Evolutionary conservation across 2,329 filamentous ascomycete genomes (phyloP).

Genomic region (Parastagonospora avenae): DNA sequence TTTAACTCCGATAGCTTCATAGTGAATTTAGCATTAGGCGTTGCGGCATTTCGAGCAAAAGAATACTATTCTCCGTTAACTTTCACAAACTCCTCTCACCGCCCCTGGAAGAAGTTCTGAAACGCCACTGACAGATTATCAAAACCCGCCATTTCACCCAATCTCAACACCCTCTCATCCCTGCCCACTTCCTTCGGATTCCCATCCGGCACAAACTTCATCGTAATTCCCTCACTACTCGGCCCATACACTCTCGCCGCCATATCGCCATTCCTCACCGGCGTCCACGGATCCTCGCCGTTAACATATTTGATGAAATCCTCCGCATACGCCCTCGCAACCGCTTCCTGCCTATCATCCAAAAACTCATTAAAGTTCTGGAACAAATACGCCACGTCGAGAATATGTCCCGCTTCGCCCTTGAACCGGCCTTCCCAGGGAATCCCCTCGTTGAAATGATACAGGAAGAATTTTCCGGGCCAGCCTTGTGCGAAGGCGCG

Average conservation of each 20-base stretch:
- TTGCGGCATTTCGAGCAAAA: neutral
- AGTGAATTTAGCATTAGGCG: neutral
- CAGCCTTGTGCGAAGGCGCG: slow-evolving; percentile 48
- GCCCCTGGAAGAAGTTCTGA: slow-evolving; percentile 34
- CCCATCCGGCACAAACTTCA: slow-evolving; percentile 31
- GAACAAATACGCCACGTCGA: slow-evolving; percentile 42
- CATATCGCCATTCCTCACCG: slow-evolving; percentile 25
- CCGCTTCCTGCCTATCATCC: slow-evolving; percentile 24
- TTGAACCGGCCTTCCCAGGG: slow-evolving; percentile 43
- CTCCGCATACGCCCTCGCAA: slow-evolving; percentile 30
- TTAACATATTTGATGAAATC: slow-evolving; percentile 43
- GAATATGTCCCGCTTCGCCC: slow-evolving; percentile 41
- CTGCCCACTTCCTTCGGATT: slow-evolving; percentile 34
- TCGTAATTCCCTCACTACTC: slow-evolving; percentile 30
- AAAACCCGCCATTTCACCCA: slow-evolving; percentile 32
- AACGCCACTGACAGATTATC: slow-evolving; percentile 31
- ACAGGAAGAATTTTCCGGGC: slow-evolving; percentile 40
- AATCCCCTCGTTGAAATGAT: slow-evolving; percentile 43
- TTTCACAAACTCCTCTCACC: slow-evolving; percentile 1
- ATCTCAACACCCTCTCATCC: slow-evolving; percentile 27
- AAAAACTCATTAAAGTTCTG: slow-evolving; percentile 41
- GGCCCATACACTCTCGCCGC: slow-evolving; percentile 39
- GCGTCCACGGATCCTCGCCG: slow-evolving; percentile 39
- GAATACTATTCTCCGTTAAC: neutral
- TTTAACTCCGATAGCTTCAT: slow-evolving; percentile 14